Base-by-base conservation (phyloP, 2,329 filamentous ascomycete genomes). In the Sordariomycetes sp. region DNA sequence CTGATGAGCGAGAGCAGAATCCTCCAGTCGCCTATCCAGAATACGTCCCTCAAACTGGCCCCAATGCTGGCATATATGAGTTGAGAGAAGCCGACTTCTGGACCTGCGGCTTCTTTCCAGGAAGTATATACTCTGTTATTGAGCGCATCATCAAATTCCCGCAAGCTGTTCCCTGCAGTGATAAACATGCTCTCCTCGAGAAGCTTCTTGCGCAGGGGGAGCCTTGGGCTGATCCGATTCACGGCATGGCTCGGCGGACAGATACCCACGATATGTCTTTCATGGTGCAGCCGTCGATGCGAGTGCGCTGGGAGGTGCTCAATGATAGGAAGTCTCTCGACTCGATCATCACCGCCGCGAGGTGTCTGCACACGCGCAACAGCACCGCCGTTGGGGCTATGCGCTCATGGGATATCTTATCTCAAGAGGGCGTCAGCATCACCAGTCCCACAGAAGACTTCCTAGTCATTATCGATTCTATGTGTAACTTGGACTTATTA, bases 241-340 rank as follows among this genome's bases (percentile, higher is more conserved):
- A 58, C 40, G 17, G 36, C 23, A 51, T 54, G 40, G 51, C 54
- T 14, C 46, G 40, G 39, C 58, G 63, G 5, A 69, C 56, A 4
- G 66, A 71, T 35, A 73, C 68, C 0, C 70, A 73, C 35, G 69
- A 73, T 31, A 60, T 74, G 51, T 66, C 63, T 0, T 73, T 73
- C 41, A 71, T 73, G 42, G 63, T 72, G 4, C 59, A 66, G 16
- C 68, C 68, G 0, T 62, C 63, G 2, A 51, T 69, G 33, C 63
- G 63, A 24, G 60, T 61, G 11, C 56, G 64, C 4, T 72, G 66
- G 63, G 63, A 70, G 24, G 48, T 70, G 5, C 54, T 58, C 0
- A 53, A 56, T 0, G 58, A 65, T 28, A 30, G 40, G 3, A 36
- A 51, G 16, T 63, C 61, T 19, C 42, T 66, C 1, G 44, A 58